A percentile compares a stretch with the other conserved stretches of the same genome.
These are phyloP conservation scores for Copromyces sp. DNA, from an alignment of 495 filamentous ascomycete genomes.

Conservation along the genomic window DNA sequence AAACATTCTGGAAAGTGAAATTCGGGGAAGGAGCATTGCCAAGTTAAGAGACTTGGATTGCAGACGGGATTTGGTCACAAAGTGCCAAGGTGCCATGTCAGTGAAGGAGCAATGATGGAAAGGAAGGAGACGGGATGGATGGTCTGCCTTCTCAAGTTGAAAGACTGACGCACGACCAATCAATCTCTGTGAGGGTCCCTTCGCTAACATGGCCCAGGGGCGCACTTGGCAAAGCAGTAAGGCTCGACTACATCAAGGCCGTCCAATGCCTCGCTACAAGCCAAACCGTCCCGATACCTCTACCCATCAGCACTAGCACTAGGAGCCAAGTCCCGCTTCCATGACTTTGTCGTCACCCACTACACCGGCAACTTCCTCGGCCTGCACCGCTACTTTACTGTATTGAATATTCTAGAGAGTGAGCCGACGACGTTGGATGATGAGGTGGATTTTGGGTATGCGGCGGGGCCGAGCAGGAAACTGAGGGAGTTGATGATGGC, in stretches of 20 bases:
- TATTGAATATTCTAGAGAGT: constrained; percentile 15
- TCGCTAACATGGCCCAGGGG: constrained; percentile 25
- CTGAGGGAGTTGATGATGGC: constrained; percentile 12
- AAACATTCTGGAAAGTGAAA: no score
- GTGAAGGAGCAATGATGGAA: no score
- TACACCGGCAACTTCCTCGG: constrained; percentile 54
- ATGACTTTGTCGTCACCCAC: constrained; percentile 63
- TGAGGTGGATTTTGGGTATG: constrained; percentile 21
- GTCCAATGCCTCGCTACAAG: constrained; percentile 55
- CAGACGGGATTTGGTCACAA: no score
- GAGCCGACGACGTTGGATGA: constrained; percentile 15
- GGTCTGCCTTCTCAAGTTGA: no score
- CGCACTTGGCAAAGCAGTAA: constrained; percentile 35
- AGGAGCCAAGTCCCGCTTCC: constrained; percentile 40
- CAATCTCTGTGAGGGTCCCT: not conserved
- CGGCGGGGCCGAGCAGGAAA: constrained; percentile 19
- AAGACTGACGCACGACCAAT: no score
- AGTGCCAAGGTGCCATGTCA: no score
- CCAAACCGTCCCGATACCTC: constrained; percentile 39
- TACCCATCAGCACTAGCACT: constrained; percentile 23
- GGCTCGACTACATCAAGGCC: constrained; percentile 49
- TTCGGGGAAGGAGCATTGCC: no score
- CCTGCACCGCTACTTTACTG: constrained; percentile 63
- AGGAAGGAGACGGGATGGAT: no score
- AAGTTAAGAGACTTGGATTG: no score